A percentile compares a stretch with the other conserved stretches of the same genome.
Conservation (phyloP, 2,329 filamentous ascomycete species). For the Blastomyces percursus region DNA sequence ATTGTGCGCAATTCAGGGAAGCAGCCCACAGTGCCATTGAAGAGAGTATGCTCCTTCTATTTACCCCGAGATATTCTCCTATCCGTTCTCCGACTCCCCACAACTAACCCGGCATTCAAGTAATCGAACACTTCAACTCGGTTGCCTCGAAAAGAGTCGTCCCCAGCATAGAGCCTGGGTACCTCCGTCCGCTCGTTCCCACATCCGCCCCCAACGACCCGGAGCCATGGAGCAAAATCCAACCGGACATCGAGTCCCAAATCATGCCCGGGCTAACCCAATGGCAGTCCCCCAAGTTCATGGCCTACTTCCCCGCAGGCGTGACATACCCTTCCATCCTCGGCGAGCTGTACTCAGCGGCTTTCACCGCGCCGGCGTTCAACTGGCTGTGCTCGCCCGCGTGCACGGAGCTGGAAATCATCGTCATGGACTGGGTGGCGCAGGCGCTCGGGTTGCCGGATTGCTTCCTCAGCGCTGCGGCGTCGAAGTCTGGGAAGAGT, state of each 20-base stretch:
- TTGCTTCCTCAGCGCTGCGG: conserved; percentile 55
- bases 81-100: not conserved
- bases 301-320: conserved; percentile 85
- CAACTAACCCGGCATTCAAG: conserved; percentile 34
- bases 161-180: conserved; percentile 70
- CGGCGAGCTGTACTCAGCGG: conserved; percentile 82
- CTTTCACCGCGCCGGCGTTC: conserved; percentile 83
- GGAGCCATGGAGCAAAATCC: conserved; percentile 64
- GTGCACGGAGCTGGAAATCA: conserved; percentile 84
- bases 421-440: conserved; percentile 86
- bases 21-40: conserved; percentile 71
- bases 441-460: conserved; percentile 61
- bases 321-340: conserved; percentile 74
- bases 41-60: conserved; percentile 51
- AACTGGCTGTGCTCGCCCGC: conserved; percentile 95
- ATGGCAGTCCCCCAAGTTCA: conserved; percentile 90
- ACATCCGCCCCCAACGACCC: conserved; percentile 53
- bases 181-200: conserved; percentile 71
- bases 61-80: no score
- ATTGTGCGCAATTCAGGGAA: conserved; percentile 63
- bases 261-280: conserved; percentile 90
- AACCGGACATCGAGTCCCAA: conserved; percentile 69
- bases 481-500: conserved; percentile 36
- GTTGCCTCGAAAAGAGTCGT: conserved; percentile 61
- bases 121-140: conserved; percentile 72